Base-by-base conservation (phyloP, 2,329 filamentous ascomycete species). In the Penicillium sp. region DNA sequence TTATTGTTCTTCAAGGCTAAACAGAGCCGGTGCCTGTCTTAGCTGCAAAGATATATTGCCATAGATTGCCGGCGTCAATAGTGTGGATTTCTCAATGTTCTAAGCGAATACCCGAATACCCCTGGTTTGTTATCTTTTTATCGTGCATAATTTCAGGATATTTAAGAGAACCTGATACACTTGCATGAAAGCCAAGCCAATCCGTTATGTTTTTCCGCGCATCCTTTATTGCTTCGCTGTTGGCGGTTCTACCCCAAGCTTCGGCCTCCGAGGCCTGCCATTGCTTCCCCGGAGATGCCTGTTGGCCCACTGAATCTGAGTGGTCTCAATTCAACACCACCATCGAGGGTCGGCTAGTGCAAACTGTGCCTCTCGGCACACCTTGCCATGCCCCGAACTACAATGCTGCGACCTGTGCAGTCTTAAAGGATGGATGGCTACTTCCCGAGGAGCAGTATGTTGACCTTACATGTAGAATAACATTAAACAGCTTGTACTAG, bases 301-400 rank as follows among this genome's bases (percentile, higher is more conserved):
- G 77, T 65, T 88, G 85, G 84, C 85, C 85, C 0, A 70, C 72
- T 0, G 23, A 62, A 0, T 46, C 64, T 1, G 69, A 71, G 6
- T 88, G 85, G 84, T 62, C 72, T 7, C 54, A 65, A 0, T 78
- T 88, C 51, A 86, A 87, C 64, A 54, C 67, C 15, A 79, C 83
- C 1, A 72, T 86, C 2, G 72, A 74, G 23, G 83, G 82, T 1
- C 74, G 72, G 5, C 72, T 87, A 29, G 73, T 87, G 42, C 75
- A 78, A 12, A 84, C 81, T 0, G 70, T 80, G 2, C 84, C 85
- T 0, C 65, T 86, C 3, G 84, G 77, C 0, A 69, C 78, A 2
- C 73, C 79, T 0, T 87, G 84, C 65, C 84, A 87, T 62, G 72
- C 77, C 33, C 74, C 74, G 3, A 61, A 61, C n/a, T 84, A 81